A percentile compares a stretch with the other conserved stretches of the same genome.
phyloP scores from a whole-genome alignment of 1,284 basidiomycete species.

The Cryptococcus hybrid region DNA sequence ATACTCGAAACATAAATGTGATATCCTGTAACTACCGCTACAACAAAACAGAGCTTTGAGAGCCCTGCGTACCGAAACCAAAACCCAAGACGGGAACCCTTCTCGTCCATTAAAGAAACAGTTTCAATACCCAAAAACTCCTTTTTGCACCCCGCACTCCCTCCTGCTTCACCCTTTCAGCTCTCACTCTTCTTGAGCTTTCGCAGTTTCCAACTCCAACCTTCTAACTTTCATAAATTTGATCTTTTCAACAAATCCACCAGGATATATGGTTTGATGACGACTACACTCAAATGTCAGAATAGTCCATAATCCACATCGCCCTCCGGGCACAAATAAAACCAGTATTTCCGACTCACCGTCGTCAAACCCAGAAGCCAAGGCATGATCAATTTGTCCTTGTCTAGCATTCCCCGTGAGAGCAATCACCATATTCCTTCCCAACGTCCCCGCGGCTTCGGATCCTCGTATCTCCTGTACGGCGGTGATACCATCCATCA shows the following conservation, averaged over 20 bases:
- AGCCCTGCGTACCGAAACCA: too few relatives aligned
- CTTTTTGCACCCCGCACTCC: too few relatives aligned
- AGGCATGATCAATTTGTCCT: slow-evolving; percentile 38
- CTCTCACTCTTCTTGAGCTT: too few relatives aligned
- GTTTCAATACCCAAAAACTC: too few relatives aligned
- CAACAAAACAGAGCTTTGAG: too few relatives aligned
- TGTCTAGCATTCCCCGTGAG: slow-evolving; percentile 45
- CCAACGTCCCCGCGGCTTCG: slow-evolving; percentile 28
- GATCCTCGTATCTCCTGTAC: slow-evolving; percentile 27
- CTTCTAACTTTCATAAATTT: slow-evolving; percentile 14
- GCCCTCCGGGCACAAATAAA: not conserved
- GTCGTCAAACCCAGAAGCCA: slow-evolving; percentile 38
- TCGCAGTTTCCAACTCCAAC: slow-evolving; percentile 1
- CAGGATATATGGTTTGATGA: slow-evolving; percentile 39
- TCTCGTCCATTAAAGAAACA: too few relatives aligned
- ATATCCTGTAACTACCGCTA: too few relatives aligned
- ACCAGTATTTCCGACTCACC: slow-evolving; percentile 23
- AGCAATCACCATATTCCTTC: slow-evolving; percentile 33
- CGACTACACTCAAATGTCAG: slow-evolving; percentile 15
- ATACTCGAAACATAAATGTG: too few relatives aligned
- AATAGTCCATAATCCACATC: not conserved
- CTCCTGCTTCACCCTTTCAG: too few relatives aligned
- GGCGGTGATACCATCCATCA: slow-evolving; percentile 42
- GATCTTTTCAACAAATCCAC: slow-evolving; percentile 33
- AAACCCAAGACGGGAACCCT: too few relatives aligned